Conservation (phyloP, 192 early-diverging fungal genomes). For the Phlyctochytrium arcticum region DNA sequence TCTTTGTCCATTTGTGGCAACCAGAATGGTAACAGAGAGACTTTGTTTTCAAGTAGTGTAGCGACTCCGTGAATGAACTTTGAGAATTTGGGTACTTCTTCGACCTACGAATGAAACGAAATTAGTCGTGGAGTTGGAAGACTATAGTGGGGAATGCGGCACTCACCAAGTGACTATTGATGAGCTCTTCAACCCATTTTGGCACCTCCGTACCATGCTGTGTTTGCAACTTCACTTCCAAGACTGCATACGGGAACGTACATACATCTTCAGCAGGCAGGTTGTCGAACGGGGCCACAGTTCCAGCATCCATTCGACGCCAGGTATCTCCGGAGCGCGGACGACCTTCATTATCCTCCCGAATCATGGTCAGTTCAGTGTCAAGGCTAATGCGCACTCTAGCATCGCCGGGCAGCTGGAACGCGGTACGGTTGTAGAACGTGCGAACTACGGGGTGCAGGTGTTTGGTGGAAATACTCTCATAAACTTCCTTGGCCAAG, state of each 20-base stretch:
- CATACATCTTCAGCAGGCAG: slow-evolving; percentile 73
- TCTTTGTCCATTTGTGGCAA: slow-evolving; percentile 91
- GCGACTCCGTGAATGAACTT: slow-evolving; percentile 96
- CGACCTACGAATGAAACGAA: slow-evolving; percentile 39
- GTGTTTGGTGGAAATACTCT: slow-evolving; percentile 59
- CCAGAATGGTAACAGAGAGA: slow-evolving; percentile 91
- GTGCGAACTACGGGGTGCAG: slow-evolving; percentile 77
- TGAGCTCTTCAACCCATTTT: slow-evolving; percentile 88
- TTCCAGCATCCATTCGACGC: slow-evolving; percentile 82
- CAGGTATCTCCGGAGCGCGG: slow-evolving; percentile 79
- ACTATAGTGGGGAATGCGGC: not conserved
- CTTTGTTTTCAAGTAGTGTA: slow-evolving; percentile 65
- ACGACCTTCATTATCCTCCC: slow-evolving; percentile 81
- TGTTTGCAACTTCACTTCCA: slow-evolving; percentile 97
- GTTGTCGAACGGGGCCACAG: slow-evolving; percentile 75
- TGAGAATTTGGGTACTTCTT: slow-evolving; percentile 94
- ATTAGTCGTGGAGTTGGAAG: not conserved
- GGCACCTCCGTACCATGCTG: slow-evolving; percentile 87
- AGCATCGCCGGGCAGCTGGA: slow-evolving; percentile 95
- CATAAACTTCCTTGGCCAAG: slow-evolving; percentile 70
- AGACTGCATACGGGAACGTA: slow-evolving; percentile 91
- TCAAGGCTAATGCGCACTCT: slow-evolving; percentile 91
- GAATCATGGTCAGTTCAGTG: slow-evolving; percentile 91
- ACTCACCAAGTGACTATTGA: slow-evolving; percentile 75
- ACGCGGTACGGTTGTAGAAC: slow-evolving; percentile 96